Percentiles rank a stretch among this genome's conserved stretches.
Conservation (phyloP, 1,284 basidiomycete species). For the Malassezia yamatoensis region DNA sequence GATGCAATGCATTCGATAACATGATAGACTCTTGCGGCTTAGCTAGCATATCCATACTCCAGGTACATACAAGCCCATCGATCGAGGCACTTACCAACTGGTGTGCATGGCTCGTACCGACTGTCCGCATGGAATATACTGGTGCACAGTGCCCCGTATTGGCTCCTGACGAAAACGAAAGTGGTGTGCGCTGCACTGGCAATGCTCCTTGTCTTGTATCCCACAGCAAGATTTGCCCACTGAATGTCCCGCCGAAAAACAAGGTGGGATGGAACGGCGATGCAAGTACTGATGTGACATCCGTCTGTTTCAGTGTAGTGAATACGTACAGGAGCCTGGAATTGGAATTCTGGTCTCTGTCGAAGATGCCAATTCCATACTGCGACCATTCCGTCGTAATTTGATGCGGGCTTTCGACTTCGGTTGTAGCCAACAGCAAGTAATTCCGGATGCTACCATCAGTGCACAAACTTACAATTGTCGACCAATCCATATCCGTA, state of each 20-base stretch:
- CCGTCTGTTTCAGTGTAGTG: conserved; percentile 58
- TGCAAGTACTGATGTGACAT: conserved; percentile 88
- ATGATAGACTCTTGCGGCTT: conserved; percentile 56
- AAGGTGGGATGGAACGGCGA: conserved; percentile 96
- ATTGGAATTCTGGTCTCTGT: conserved; percentile 91
- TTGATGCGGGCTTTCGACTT: conserved; percentile 63
- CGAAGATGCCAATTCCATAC: conserved; percentile 94
- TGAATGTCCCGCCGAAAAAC: conserved; percentile 93
- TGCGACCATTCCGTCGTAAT: conserved; percentile 83
- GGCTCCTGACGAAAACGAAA: conserved; percentile 53
- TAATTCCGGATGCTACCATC: conserved; percentile 75
- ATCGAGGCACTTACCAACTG: conserved; percentile 90
- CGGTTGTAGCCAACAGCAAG: conserved; percentile 92
- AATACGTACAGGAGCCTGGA: conserved; percentile 73
- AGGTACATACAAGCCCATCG: conserved; percentile 90
- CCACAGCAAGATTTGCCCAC: conserved; percentile 95
- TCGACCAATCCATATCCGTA: conserved; percentile 93
- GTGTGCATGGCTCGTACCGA: conserved; percentile 95
- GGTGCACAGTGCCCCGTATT: conserved; percentile 88
- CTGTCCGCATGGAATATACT: conserved; percentile 91
- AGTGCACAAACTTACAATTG: conserved; percentile 59
- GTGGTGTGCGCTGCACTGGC: conserved; percentile 87
- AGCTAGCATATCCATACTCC: conserved; percentile 96
- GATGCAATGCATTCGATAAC: conserved; percentile 26
- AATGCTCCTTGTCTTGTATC: conserved; percentile 84